Evolutionary conservation across 257 asterid genomes (phyloP), one percentile per base, ranked within the genome.

Genomic region (Ballota nigra): DNA sequence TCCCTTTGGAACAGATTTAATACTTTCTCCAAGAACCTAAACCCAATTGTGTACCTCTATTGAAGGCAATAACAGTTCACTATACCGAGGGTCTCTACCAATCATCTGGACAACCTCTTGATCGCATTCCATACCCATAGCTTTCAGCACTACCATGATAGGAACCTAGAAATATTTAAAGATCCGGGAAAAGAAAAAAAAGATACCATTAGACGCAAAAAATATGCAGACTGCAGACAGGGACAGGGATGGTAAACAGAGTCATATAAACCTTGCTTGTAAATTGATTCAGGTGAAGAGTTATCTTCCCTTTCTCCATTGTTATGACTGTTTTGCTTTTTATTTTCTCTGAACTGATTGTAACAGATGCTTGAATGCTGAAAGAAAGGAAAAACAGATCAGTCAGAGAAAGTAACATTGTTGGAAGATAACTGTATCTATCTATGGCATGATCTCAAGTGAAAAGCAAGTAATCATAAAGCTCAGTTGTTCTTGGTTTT

Each of bases 81-180:
- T 79, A 70, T 83, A 91, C 41, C 93, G 92, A 76, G 97, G 97
- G 76, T 91, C 99, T 87, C 99, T 86, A 70, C 99, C 99, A 75
- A 94, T 63, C 97, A 94, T 88, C 80, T 91, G 97, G 79, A 94
- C 93, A 80, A 91, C 90, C 83, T 94, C 97, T 86, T 91, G 99
- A 82, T 91, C 97, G 78, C 93, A 87, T 81, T 87, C 97, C 99
- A 94, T 89, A 16, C 97, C 99, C 97, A 94, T 89, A 71, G 99
- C 99, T 82, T 94, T 94, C 87, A 91, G 78, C 73, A 94, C 95
- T 57, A 83, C 75, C 90, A 94, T 88, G 55, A 94, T 91, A 23
- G 97, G 97, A 82, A 92, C 87, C 97, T 92, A 64, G 8, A 83
- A 81, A 63, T 70, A 72, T 61, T 23, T 76, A 59, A 59, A 75